phyloP scores from a whole-genome alignment of 106 monocot species.

The Allium fistulosum region DNA sequence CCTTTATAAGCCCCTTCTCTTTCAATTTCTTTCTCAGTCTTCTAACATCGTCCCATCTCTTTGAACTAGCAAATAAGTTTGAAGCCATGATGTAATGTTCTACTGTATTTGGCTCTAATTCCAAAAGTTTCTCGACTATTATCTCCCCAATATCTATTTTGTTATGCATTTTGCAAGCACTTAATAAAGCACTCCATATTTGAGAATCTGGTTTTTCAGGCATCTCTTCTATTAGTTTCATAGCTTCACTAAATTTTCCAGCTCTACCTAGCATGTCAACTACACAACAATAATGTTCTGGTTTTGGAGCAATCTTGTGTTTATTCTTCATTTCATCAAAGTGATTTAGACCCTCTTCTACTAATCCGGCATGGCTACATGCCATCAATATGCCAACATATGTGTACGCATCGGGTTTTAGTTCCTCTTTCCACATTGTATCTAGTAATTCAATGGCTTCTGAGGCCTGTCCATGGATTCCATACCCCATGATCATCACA shows the following conservation, averaged over 20 bases:
- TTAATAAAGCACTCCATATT: conserved; percentile 44
- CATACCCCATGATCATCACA: conserved; percentile 50
- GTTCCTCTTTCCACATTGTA: conserved; percentile 28
- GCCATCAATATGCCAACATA: conserved; percentile 50
- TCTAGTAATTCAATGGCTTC: conserved; percentile 32
- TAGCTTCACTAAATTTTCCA: conserved; percentile 32
- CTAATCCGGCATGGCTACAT: conserved; percentile 47
- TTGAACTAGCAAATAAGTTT: conserved; percentile 45
- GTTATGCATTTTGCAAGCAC: conserved; percentile 52
- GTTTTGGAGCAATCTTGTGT: conserved; percentile 21
- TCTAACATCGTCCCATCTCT: conserved; percentile 61
- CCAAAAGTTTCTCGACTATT: conserved; percentile 43
- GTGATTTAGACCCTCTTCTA: conserved; percentile 30
- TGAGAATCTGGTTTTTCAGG: conserved; percentile 46
- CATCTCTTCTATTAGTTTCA: conserved; percentile 35
- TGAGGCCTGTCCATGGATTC: conserved; percentile 30
- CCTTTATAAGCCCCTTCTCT: conserved; percentile 42
- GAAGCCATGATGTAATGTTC: conserved; percentile 65
- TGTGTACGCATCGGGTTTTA: conserved; percentile 37
- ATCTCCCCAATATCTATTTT: conserved; percentile 41
- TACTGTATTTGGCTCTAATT: conserved; percentile 46
- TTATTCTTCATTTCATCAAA: conserved; percentile 37
- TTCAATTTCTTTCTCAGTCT: conserved; percentile 34
- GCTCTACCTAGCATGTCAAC: conserved; percentile 61
- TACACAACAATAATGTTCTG: conserved; percentile 55